A percentile compares a stretch with the other conserved stretches of the same genome.
phyloP scores from a whole-genome alignment of 441 rosid genomes.

The Adansonia grandidieri region DNA sequence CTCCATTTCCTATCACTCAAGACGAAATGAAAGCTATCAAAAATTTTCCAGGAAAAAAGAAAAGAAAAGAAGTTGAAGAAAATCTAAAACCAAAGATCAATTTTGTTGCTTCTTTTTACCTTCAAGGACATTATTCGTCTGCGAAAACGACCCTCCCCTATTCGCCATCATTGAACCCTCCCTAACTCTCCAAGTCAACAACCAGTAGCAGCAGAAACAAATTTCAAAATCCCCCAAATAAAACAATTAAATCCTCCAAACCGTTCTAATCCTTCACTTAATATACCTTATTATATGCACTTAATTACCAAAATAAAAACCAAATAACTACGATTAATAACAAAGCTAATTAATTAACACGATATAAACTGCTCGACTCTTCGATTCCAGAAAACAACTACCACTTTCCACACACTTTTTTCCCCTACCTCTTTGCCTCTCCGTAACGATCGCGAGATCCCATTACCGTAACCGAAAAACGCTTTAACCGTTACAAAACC shows the following conservation, averaged over 20 bases:
- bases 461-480: constrained; percentile 48
- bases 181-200: constrained; percentile 26
- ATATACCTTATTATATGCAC: constrained; percentile 33
- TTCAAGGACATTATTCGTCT: constrained; percentile 37
- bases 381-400: neutral
- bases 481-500: constrained; percentile 47
- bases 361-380: constrained; percentile 32
- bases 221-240: no score
- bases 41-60: neutral
- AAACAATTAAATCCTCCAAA: neutral
- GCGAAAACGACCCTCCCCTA: constrained; percentile 51
- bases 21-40: no score
- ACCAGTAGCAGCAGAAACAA: neutral
- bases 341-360: constrained; percentile 20
- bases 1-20: constrained; percentile 29
- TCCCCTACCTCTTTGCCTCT: constrained; percentile 10
- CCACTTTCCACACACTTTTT: constrained; percentile 27
- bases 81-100: neutral
- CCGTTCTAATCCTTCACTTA: constrained; percentile 13
- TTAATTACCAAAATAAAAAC: constrained; percentile 30
- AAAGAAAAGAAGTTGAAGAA: neutral
- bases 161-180: constrained; percentile 46
- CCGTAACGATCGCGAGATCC: constrained; percentile 45
- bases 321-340: constrained; percentile 26
- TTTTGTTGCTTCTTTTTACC: constrained; percentile 32